Evolutionary conservation across 495 filamentous ascomycete species (phyloP).

Genomic region (Neurospora hispaniola): DNA sequence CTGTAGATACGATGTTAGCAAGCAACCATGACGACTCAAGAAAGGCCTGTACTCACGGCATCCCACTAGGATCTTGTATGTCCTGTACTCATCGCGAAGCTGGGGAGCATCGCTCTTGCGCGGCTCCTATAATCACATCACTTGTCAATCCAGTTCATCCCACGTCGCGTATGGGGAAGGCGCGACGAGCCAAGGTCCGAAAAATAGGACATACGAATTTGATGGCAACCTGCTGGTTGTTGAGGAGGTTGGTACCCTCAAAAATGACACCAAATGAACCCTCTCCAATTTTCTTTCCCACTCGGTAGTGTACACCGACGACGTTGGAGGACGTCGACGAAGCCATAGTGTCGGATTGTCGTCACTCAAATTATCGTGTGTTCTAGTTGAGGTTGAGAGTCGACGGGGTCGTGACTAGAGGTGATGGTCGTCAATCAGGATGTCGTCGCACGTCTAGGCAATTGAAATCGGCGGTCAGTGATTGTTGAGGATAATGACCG

Average conservation of each 20-base stretch:
- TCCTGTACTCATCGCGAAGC: slow-evolving; percentile 95
- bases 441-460: background rate
- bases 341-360: slow-evolving; percentile 49
- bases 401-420: background rate
- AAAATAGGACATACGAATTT: slow-evolving; percentile 72
- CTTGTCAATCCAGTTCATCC: background rate
- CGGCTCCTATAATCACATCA: slow-evolving; percentile 57
- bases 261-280: slow-evolving; percentile 99
- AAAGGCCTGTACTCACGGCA: slow-evolving; percentile 66
- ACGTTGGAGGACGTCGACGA: slow-evolving; percentile 89
- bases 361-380: background rate
- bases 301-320: slow-evolving; percentile 96
- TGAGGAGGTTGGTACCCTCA: slow-evolving; percentile 95
- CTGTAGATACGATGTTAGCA: slow-evolving; percentile 36
- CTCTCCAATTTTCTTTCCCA: slow-evolving; percentile 99
- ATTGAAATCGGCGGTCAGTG: background rate
- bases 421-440: background rate
- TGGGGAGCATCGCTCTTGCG: slow-evolving; percentile 98
- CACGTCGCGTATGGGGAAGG: background rate
- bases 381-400: background rate
- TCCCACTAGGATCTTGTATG: slow-evolving; percentile 98
- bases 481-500: background rate
- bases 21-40: background rate
- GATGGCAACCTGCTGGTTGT: slow-evolving; percentile 98
- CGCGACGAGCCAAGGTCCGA: background rate